Conservation (phyloP, 2,329 filamentous ascomycete genomes). For the Onygena corvina region DNA sequence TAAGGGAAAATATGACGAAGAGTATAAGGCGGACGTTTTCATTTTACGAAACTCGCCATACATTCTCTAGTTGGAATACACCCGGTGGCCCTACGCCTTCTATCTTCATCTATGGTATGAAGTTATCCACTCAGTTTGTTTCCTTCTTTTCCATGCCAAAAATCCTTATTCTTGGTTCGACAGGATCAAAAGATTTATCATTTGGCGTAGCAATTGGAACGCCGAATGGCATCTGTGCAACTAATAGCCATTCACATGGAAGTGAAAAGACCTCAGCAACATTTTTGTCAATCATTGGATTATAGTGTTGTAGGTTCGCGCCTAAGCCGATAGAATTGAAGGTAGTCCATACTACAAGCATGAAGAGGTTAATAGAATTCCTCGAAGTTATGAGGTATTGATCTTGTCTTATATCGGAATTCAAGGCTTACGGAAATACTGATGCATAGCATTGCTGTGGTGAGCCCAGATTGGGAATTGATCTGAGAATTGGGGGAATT, state of each 20-base stretch:
- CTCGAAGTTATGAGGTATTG: too few relatives aligned
- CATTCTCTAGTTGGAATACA: too few relatives aligned
- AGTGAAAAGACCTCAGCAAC: slow-evolving; percentile 58
- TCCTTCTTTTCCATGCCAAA: slow-evolving; percentile 29
- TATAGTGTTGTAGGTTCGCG: slow-evolving; percentile 88
- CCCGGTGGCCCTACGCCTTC: too few relatives aligned
- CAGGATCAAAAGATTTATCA: slow-evolving; percentile 52
- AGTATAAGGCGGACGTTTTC: too few relatives aligned
- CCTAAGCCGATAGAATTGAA: slow-evolving; percentile 75
- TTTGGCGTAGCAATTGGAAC: slow-evolving; percentile 40
- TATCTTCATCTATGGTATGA: too few relatives aligned
- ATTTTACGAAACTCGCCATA: too few relatives aligned
- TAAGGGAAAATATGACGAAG: too few relatives aligned
- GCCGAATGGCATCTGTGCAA: slow-evolving; percentile 78
- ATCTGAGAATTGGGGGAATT: slow-evolving; percentile 63
- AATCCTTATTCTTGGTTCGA: slow-evolving; percentile 57
- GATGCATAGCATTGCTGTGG: slow-evolving; percentile 71
- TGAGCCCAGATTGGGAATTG: slow-evolving; percentile 65
- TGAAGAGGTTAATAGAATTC: too few relatives aligned
- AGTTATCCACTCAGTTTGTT: background rate
- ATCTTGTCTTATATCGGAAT: slow-evolving; percentile 13
- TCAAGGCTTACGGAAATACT: slow-evolving; percentile 47
- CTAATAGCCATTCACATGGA: slow-evolving; percentile 60
- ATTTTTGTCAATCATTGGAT: slow-evolving; percentile 67
- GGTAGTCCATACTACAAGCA: slow-evolving; percentile 59